Base-by-base conservation (phyloP, 164 flowering plant species). In the Magnolia changhungtana region DNA sequence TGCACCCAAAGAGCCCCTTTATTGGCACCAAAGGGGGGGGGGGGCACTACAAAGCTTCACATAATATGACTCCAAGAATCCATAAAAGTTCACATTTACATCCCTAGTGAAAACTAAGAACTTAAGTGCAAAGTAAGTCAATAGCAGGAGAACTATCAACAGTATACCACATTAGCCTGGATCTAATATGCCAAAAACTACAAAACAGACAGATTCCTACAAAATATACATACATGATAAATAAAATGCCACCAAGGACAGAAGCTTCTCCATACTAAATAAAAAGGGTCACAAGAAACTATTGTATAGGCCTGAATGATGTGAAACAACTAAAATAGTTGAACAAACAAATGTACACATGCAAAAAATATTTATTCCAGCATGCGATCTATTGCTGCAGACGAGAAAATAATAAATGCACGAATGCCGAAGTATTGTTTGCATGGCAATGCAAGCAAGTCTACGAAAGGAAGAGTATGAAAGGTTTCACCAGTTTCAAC, bases 401-500 rank as follows among this genome's bases (percentile, higher is more conserved):
- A 37, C 45, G 7, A 37, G 45, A 37, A 37, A 37, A 37, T 37
- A 4, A 3, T 37, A 37, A 37, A 37, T 37, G 7, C 45, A 37
- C 45, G 0, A 37, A 37, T 37, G 45, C 45, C 7, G 3, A 37
- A 37, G 45, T 37, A 37, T 37, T 37, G 45, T 37, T 37, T 37
- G 45, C 45, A 37, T 37, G 45, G 45, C 45, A 3, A 37, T 37
- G 45, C 45, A 37, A 37, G 71, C 49, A 29, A 3, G 20, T 31
- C 11, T 31, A 37, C 45, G 7, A 5, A 37, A 37, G 7, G 45
- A 37, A 37, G 45, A 23, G 70, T 2, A 23, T 23, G 23, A 2
- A 8, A 67, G 45, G 19, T 29, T 67, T 23, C 70, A 67, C 18
- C 24, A 50, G 76, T 45, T 51, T 65, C 45, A 69, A 85, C 89